A percentile compares a stretch with the other conserved stretches of the same genome.
Conservation (phyloP, 768 basidiomycete species). For the Chalciporus sphaerocephalus region DNA sequence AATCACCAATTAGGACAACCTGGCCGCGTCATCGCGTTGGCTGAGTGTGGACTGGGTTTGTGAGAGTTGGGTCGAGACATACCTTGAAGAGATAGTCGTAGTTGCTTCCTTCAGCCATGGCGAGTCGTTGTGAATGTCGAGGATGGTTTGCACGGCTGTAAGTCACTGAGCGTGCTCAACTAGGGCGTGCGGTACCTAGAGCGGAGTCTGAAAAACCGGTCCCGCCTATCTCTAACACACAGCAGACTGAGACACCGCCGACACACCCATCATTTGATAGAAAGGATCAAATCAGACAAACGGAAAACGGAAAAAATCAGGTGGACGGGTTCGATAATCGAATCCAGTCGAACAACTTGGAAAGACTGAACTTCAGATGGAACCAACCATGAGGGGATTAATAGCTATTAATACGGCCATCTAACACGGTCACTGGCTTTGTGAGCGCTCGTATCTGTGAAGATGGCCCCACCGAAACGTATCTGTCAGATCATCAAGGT, state of each 20-base stretch:
- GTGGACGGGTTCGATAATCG: no score
- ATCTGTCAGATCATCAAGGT: constrained; percentile 75
- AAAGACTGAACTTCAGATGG: no score
- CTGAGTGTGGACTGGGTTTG: background rate
- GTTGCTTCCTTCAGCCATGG: constrained; percentile 90
- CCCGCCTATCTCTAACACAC: background rate
- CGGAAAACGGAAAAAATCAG: no score
- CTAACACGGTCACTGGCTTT: no score
- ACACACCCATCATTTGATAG: background rate
- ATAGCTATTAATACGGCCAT: background rate
- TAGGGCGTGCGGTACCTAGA: constrained; percentile 4
- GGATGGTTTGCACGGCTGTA: constrained; percentile 12
- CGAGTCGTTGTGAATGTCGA: constrained; percentile 7
- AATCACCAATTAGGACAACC: constrained; percentile 99
- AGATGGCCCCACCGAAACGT: constrained; percentile 38
- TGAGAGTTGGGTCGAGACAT: background rate
- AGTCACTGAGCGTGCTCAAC: background rate
- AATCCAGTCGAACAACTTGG: no score
- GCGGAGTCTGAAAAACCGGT: constrained; percentile 31
- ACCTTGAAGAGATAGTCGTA: constrained; percentile 99
- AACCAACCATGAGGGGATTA: background rate
- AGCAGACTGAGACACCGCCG: background rate
- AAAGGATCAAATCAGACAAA: no score
- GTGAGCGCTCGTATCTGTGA: background rate
- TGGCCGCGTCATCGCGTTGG: constrained; percentile 29